Evolutionary conservation across 805 yeast species (phyloP).

Genomic region (Barnettozyma wickerhamii): DNA sequence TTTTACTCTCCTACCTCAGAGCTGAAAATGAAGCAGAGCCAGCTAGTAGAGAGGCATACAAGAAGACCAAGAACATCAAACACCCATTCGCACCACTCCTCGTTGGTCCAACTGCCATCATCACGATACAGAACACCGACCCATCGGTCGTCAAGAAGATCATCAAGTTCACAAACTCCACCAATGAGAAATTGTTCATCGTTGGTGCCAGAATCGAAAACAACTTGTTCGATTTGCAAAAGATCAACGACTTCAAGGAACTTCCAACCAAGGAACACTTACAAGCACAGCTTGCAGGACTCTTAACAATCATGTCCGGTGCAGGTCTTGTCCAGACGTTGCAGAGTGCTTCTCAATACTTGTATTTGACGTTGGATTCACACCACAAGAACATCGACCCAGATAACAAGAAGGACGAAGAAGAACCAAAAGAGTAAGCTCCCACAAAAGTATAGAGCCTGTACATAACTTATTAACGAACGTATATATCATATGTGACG

Average conservation of each 20-base stretch:
- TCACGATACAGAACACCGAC: conserved; percentile 62
- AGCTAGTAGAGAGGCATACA: conserved; percentile 50
- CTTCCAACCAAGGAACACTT: conserved; percentile 69
- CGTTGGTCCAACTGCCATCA: conserved; percentile 82
- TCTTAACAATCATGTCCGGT: conserved; percentile 82
- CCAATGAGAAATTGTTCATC: conserved; percentile 70
- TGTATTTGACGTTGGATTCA: conserved; percentile 72
- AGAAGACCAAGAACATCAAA: conserved; percentile 34
- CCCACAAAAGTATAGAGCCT: background rate
- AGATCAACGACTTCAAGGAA: conserved; percentile 61
- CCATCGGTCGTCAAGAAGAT: conserved; percentile 65
- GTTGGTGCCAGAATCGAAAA: conserved; percentile 83
- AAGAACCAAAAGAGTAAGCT: conserved; percentile 1
- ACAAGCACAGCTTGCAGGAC: conserved; percentile 78
- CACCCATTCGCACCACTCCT: conserved; percentile 74
- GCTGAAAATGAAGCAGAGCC: conserved; percentile 72
- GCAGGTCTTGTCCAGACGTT: conserved; percentile 83
- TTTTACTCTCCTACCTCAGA: conserved; percentile 74
- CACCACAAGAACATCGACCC: conserved; percentile 43
- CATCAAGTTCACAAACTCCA: conserved; percentile 53
- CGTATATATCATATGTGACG: background rate
- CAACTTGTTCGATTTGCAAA: conserved; percentile 44
- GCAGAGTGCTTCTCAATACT: conserved; percentile 58
- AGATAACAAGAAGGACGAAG: conserved; percentile 13
- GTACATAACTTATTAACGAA: conserved; percentile 4